Evolutionary conservation across 805 yeast species (phyloP), one percentile per base, ranked within the genome.

Genomic region (Grigorovia jiainica): DNA sequence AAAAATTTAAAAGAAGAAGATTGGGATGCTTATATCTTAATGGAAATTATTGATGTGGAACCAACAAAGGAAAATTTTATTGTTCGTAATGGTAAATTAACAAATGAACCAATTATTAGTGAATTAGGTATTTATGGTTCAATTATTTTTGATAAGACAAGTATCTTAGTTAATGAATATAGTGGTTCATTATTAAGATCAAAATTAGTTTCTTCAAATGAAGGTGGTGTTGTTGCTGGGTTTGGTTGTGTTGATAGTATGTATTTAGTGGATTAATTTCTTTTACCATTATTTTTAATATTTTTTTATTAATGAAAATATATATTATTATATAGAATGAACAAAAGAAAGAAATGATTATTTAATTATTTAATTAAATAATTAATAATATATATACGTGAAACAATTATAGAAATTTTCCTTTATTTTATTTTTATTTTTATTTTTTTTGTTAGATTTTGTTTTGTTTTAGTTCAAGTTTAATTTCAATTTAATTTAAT

Each of bases 211-310:
- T 67, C 82, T 3, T 82, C 95, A 41, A 80, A 92, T 62, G 99
- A 92, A 67, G 98, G 98, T 31, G 99, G 99, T 32, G 97, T 92
- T 27, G 97, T 97, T 18, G 98, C 98, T 13, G 99, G 99, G 1
- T 90, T 85, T 64, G 99, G 97, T 6, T 87, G 97, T 62, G 85
- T 92, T 33, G 98, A 92, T 62, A 83, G 87, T 55, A 71, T 87
- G 30, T 76, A 34, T 25, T 19, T 42, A 37, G 31, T 27, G 11
- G 31, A 27, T 27, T 27, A 27, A 27, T 8, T 27, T n/a, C 11
- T 27, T 27, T 27, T 27, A 13, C n/a, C n/a, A n/a, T n/a, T n/a
- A n/a, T n/a, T n/a, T n/a, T n/a, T n/a, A n/a, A n/a, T n/a, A n/a
- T n/a, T n/a, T 27, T 11, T 27, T 27, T 13, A 7, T 15, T 27